Base-by-base conservation (phyloP, 2,329 filamentous ascomycete species). In the Fusarium globosum region DNA sequence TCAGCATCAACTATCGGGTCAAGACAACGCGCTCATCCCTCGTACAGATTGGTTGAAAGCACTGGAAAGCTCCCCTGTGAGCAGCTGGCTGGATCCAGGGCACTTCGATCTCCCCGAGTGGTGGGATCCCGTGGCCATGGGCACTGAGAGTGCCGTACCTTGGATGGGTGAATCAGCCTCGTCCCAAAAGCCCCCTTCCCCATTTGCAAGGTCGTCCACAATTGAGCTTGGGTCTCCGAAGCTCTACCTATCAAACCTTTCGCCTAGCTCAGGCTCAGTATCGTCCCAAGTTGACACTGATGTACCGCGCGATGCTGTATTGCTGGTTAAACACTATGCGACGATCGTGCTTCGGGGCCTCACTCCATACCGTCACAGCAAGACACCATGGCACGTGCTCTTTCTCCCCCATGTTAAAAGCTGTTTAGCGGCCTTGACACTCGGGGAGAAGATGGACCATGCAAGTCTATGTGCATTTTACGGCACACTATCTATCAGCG, bases 311-410 rank as follows among this genome's bases (percentile, higher is more conserved):
- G 72, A 74, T 16, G 69, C 72, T n/a, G 65, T 75, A 0, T 53
- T 74, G 2, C 15, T 74, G 0, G 21, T 74, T 0, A 74, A 75
- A 15, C 72, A 74, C 4, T 74, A 75, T 12, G 58, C 65, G 0
- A 70, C 72, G 2, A 68, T 51, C 2, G 61, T 74, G 4, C 72
- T 74, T 10, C 65, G 61, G 1, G 72, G 72, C 1, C 18, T 74
- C 4, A 75, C 72, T 0, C 72, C 72, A 1, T 74, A 75, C 26
- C 60, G 58, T 1, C 72, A 74, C 11, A 75, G 72, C 39, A 74
- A 74, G 4, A 74, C 72, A 8, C 72, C 72, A 0, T 74, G 72
- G 72, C 72, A 74, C 16, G 36, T 75, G 1, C 51, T 74, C 0
- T 74, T 74, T 3, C 39, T 74, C 0, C 72, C 72, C 0, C 69